Percentiles rank a stretch among this genome's conserved stretches.
Evolutionary conservation across 2,329 filamentous ascomycete genomes (phyloP).

Genomic region (Exutisphaerella laricina): DNA sequence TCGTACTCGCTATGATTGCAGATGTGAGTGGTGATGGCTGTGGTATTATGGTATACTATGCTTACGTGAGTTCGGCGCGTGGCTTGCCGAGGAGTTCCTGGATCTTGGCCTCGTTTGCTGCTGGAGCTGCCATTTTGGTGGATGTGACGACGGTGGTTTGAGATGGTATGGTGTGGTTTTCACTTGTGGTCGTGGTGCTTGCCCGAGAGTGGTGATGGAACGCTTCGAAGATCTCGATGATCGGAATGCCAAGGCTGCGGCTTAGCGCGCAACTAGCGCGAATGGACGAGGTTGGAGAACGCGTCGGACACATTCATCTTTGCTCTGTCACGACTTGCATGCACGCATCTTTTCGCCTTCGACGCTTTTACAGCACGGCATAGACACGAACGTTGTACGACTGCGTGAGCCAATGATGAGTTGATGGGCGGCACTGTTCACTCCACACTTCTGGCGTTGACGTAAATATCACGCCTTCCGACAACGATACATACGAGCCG

Average conservation of each 20-base stretch:
- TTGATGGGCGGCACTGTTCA: not conserved
- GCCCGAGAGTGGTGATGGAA: no score
- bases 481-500: slow-evolving; percentile 2
- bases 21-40: slow-evolving; percentile 8
- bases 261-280: not conserved
- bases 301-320: not conserved
- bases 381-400: no score
- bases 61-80: slow-evolving; percentile 85
- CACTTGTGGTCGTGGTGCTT: slow-evolving; percentile 1
- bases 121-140: slow-evolving; percentile 20
- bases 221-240: no score
- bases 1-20: slow-evolving; percentile 77
- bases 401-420: not conserved
- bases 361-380: not conserved
- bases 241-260: not conserved
- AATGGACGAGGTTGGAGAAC: not conserved
- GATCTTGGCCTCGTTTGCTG: slow-evolving; percentile 38
- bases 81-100: slow-evolving; percentile 80
- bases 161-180: slow-evolving; percentile 1
- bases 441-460: not conserved
- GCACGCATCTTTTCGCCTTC: not conserved
- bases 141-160: slow-evolving; percentile 2
- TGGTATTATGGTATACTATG: slow-evolving; percentile 22
- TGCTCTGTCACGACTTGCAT: not conserved
- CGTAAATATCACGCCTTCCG: slow-evolving; percentile 4